These are phyloP conservation scores for Tillandsia fasciculata DNA, from an alignment of 176 grass and related monocot species.

Conservation along the genomic window DNA sequence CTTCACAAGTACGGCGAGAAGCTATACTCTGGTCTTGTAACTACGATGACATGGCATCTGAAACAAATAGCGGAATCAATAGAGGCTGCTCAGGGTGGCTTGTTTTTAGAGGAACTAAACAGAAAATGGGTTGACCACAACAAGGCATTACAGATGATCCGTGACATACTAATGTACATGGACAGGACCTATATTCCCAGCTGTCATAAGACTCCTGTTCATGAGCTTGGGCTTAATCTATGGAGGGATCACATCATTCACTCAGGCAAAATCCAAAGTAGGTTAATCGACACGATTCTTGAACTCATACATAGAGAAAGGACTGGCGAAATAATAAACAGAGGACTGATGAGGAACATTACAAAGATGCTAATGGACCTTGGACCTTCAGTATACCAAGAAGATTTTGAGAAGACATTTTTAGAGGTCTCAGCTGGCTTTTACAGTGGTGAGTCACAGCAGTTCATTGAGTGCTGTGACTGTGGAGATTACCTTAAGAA, in stretches of 20 bases:
- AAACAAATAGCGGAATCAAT: conserved; percentile 70
- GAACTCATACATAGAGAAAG: conserved; percentile 78
- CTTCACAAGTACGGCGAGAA: conserved; percentile 93
- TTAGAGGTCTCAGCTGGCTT: conserved; percentile 70
- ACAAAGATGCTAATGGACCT: conserved; percentile 99
- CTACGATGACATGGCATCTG: conserved; percentile 66
- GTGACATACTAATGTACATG: conserved; percentile 98
- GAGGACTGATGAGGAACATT: conserved; percentile 71
- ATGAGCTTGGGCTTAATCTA: conserved; percentile 83
- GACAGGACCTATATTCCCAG: conserved; percentile 58
- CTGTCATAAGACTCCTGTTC: conserved; percentile 61
- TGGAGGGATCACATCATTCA: conserved; percentile 92
- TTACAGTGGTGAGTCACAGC: conserved; percentile 74
- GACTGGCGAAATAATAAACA: conserved; percentile 79
- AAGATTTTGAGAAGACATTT: conserved; percentile 92
- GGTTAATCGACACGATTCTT: conserved; percentile 65
- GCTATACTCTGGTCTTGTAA: conserved; percentile 60
- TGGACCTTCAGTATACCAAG: conserved; percentile 74
- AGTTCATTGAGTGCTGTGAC: conserved; percentile 79
- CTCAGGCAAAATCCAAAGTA: conserved; percentile 48
- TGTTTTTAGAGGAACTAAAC: conserved; percentile 79
- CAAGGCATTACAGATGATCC: conserved; percentile 85
- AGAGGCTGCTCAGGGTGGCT: conserved; percentile 67
- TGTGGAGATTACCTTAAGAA: conserved; percentile 89
- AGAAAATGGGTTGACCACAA: conserved; percentile 90